Evolutionary conservation across 805 yeast species (phyloP), one percentile per base, ranked within the genome.

Genomic region (Middelhovenomyces tepae): DNA sequence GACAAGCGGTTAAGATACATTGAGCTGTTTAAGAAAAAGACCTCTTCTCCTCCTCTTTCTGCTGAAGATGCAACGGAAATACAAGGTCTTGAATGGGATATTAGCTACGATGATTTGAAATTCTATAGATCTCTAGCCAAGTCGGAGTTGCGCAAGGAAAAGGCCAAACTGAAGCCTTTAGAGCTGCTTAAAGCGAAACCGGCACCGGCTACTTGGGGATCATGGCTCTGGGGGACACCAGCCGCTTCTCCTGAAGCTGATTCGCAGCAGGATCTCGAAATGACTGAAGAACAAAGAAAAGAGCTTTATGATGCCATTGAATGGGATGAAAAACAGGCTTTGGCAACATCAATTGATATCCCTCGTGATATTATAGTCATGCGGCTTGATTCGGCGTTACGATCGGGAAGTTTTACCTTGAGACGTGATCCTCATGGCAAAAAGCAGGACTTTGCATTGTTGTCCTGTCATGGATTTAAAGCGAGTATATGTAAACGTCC

Each of bases 291-390:
- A 44, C 95, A 91, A 50, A 69, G 83, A 42, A 69, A 84, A 50
- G 98, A 93, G 38, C 64, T 91, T 14, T 87, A 85, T 50, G 94
- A 84, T 39, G 94, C 96, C 0, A 87, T 91, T 43, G 99, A 87
- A 42, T 87, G 78, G 52, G 83, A 87, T 45, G 95, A 87, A 40
- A 48, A 65, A 1, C 74, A 73, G 18, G 60, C 78, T 1, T 39
- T 48, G 4, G 28, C 42, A 9, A 55, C 50, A 18, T 33, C 46
- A 8, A 38, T 52, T 6, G 78, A 80, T 38, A 48, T 81, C 2
- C 94, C 95, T 0, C 70, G 74, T 34, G 93, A 85, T 37, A 61
- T 83, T 22, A 71, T 80, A 4, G 71, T 71, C n/a, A 48, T 79
- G 34, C 80, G 79, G 40, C 49, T 89, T 3, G 67, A 73, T 16